These are phyloP conservation scores for Camillea tinctor DNA, from an alignment of 2,329 filamentous ascomycete species.

Conservation along the genomic window DNA sequence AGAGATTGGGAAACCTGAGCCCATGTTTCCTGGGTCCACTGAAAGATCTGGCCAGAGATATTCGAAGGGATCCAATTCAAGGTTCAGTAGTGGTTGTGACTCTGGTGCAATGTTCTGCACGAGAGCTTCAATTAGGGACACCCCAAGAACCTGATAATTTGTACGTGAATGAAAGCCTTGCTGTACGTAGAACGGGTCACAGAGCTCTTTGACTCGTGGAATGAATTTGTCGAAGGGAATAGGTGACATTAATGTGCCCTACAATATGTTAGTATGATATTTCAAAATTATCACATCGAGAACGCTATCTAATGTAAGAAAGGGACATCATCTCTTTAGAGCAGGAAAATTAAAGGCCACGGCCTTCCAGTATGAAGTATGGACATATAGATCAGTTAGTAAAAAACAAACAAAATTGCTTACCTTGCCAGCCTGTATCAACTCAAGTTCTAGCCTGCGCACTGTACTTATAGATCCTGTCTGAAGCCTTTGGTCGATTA, in stretches of 20 bases:
- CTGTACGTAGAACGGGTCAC: slow-evolving; percentile 43
- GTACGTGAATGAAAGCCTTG: slow-evolving; percentile 35
- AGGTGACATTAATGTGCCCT: slow-evolving; percentile 38
- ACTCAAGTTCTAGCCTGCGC: slow-evolving; percentile 50
- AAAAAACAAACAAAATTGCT: slow-evolving; percentile 9
- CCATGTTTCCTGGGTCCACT: slow-evolving; percentile 5
- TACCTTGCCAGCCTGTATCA: slow-evolving; percentile 52
- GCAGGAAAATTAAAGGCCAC: background rate
- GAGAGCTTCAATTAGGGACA: slow-evolving; percentile 41
- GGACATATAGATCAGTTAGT: background rate
- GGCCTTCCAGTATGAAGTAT: background rate
- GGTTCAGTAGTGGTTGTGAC: slow-evolving; percentile 15
- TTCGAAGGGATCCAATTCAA: slow-evolving; percentile 16
- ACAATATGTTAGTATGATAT: slow-evolving; percentile 6
- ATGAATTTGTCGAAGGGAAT: slow-evolving; percentile 43
- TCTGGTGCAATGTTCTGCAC: slow-evolving; percentile 29
- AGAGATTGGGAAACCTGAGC: slow-evolving; percentile 10
- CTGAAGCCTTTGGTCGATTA: slow-evolving; percentile 36
- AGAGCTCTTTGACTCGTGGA: slow-evolving; percentile 39
- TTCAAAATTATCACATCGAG: background rate
- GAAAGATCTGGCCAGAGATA: slow-evolving; percentile 24
- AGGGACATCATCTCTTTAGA: background rate
- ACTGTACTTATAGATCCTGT: slow-evolving; percentile 39
- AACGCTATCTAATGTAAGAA: background rate
- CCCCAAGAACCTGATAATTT: slow-evolving; percentile 42